Evolutionary conservation across 306 rosid species (phyloP), one percentile per base, ranked within the genome.

Genomic region (Oxytropis ochrocephala): DNA sequence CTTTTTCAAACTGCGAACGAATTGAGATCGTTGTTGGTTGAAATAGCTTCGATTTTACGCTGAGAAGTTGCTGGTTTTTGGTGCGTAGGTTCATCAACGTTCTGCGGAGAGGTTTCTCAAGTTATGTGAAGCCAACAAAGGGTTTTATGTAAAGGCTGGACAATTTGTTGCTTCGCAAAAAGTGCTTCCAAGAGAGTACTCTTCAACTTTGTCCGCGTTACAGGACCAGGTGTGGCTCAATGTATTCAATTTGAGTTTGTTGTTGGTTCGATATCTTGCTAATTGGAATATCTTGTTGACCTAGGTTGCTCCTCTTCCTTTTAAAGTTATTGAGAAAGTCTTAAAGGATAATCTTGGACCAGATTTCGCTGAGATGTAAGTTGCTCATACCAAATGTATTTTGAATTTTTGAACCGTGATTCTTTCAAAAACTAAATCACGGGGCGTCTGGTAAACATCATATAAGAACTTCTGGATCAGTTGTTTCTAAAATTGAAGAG

Each of bases 111-210:
- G 96, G 80, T 60, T 86, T 62, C 74, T 69, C 75, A 83, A 79
- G 76, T 54, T 93, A 77, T 93, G 98, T 48, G 96, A 93, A 68
- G 84, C 71, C 59, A 93, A 93, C 61, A 90, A 83, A 83, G 96
- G 98, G 10, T 90, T 93, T 72, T 93, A 93, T 67, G 96, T 88
- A 65, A 93, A 93, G 75, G 98, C 96, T 58, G 98, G 96, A 63
- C 96, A 93, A 78, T 90, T 81, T 82, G 92, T 80, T 69, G 84
- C 91, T 63, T 67, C 96, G 35, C 47, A 90, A 81, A 82, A 80
- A 19, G 87, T 80, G 84, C 79, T 83, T 73, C 96, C 98, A 2
- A 83, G 55, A 59, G 98, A 93, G 61, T 93, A 93, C 78, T 78
- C 96, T 35, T 80, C 88, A 27, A 80, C 79, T 70, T 82, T 93